phyloP scores from a whole-genome alignment of 148 eudicot genomes.

The Cornus florida region DNA sequence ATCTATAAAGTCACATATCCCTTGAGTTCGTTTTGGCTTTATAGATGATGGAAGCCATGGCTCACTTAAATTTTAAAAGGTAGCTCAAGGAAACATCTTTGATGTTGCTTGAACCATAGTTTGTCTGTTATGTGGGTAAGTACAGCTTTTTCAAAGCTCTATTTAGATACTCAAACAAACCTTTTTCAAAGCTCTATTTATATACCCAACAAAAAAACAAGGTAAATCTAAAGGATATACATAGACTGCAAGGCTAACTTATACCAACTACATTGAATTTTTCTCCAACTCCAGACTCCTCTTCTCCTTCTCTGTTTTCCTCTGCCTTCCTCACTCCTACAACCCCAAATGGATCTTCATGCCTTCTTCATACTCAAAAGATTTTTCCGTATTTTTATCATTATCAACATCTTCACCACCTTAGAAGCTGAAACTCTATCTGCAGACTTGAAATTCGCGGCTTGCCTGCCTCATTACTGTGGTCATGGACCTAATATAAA shows the following conservation, averaged over 20 bases:
- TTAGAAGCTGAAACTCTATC: conserved; percentile 10
- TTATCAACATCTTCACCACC: conserved; percentile 11
- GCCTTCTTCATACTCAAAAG: not conserved
- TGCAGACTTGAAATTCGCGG: conserved; percentile 8
- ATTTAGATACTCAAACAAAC: not conserved
- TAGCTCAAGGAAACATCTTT: not conserved
- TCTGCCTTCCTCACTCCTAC: not conserved
- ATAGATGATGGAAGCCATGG: not conserved
- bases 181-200: no score
- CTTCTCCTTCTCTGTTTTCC: not conserved
- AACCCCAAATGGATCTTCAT: not conserved
- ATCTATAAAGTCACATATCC: no score
- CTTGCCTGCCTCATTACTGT: conserved; percentile 39
- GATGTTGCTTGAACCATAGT: not conserved
- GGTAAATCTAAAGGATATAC: not conserved
- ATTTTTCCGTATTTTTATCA: not conserved
- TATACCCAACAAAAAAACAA: not conserved
- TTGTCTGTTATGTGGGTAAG: not conserved
- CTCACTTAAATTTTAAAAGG: not conserved
- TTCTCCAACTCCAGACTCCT: not conserved
- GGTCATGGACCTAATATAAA: conserved; percentile 38
- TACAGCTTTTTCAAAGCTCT: not conserved
- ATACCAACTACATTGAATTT: not conserved
- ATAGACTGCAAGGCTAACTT: not conserved
- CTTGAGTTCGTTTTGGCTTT: no score